A percentile compares a stretch with the other conserved stretches of the same genome.
Conservation (phyloP, 2,329 filamentous ascomycete species). For the Chrysosporium queenslandicum region DNA sequence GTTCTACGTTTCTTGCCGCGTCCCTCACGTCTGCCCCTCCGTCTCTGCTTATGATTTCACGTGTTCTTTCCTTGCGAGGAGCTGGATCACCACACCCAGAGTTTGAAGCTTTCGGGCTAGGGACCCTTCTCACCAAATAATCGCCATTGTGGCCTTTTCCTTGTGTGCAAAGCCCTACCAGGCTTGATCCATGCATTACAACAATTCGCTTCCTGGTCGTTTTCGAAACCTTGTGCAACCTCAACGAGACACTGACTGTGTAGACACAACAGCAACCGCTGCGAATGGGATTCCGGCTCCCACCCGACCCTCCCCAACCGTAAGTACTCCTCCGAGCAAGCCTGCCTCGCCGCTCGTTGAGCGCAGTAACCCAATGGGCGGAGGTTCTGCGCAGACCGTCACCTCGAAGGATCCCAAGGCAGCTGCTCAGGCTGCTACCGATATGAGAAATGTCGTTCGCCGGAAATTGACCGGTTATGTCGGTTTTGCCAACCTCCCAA, state of each 20-base stretch:
- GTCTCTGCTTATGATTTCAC: neutral
- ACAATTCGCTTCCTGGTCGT: conserved; percentile 8
- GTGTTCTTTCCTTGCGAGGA: neutral
- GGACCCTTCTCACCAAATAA: neutral
- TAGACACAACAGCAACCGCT: conserved; percentile 21
- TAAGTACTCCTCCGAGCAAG: conserved; percentile 7
- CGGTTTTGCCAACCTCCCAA: conserved; percentile 95
- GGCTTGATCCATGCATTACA: neutral
- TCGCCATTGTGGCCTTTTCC: neutral
- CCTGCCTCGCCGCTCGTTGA: conserved; percentile 46
- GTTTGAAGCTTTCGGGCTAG: conserved; percentile 3
- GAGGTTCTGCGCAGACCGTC: conserved; percentile 48
- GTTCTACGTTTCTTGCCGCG: conserved; percentile 13
- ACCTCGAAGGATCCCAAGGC: conserved; percentile 56
- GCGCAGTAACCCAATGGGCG: conserved; percentile 49
- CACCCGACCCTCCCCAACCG: conserved; percentile 26
- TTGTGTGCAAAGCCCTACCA: neutral
- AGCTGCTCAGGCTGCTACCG: conserved; percentile 47
- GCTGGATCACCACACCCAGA: neutral
- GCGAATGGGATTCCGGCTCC: conserved; percentile 22
- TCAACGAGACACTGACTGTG: conserved; percentile 8
- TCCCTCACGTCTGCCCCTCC: conserved; percentile 5
- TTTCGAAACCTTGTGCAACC: conserved; percentile 12
- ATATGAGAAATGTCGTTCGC: conserved; percentile 91
- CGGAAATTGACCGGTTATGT: conserved; percentile 98